Base-by-base conservation (phyloP, 2,329 filamentous ascomycete species). In the Curvularia lunata region DNA sequence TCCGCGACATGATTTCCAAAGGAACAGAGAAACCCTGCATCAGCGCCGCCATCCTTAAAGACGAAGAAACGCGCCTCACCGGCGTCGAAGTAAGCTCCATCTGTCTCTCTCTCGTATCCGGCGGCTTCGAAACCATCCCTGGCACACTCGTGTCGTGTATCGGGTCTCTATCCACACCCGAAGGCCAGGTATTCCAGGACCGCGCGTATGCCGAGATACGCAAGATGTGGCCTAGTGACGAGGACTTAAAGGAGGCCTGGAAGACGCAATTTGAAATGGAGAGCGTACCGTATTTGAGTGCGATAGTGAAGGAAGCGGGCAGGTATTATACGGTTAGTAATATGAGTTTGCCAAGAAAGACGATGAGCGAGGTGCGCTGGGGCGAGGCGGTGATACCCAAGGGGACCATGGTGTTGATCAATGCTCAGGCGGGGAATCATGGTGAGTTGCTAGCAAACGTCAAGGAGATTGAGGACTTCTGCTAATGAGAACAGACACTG, bases 11-110 rank as follows among this genome's bases (percentile, higher is more conserved):
- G 82, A 83, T 84, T 56, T 73, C 77, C 47, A 74, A 79, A 5
- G 82, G 82, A 6, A 82, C 78, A 0, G 82, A 84, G 56, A 84
- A 83, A 65, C 82, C 83, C 1, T 85, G 83, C 60, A 84, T 85
- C 59, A 80, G 79, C 0, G 81, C 82, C 0, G 82, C 82, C 0
- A 84, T 85, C 30, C 71, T 85, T 9, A 85, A 84, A 61, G 83
- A 84, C 54, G 70, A 83, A 61, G 82, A 85, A 61, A 83, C 82
- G 1, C 83, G 82, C 62, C 74, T 85, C 3, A 80, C 76, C 0
- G 81, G 80, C 0, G 82, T 84, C 1, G 83, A 85, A 65, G 82
- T 85, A 16, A 80, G 78, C 2, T 84, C 80, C 0, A 85, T 85
- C 40, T 84, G 83, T 58, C 69, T 85, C 0, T 83, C 80, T 0